Evolutionary conservation across 1,139 yeast species (phyloP).

Genomic region (Taphrina confusa): DNA sequence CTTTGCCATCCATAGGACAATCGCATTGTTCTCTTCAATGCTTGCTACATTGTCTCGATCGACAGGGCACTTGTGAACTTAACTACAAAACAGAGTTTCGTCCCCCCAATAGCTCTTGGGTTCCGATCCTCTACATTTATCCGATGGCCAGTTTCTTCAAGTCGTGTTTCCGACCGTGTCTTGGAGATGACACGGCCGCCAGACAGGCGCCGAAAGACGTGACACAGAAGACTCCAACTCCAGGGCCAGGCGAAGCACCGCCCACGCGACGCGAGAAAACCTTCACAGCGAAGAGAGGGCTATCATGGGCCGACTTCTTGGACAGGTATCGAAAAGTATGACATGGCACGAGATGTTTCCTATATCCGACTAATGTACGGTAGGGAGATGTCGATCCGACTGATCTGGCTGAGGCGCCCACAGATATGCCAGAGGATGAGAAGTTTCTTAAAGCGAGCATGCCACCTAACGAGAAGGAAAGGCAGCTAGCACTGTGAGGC

Average conservation of each 20-base stretch:
- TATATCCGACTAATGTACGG: neutral
- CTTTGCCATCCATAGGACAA: conserved; percentile 1
- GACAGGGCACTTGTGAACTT: neutral
- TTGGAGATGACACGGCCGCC: conserved; percentile 9
- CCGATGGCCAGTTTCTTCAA: conserved; percentile 28
- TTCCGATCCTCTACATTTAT: no score
- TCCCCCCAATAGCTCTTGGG: no score
- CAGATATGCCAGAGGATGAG: conserved; percentile 34
- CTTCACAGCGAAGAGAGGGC: conserved; percentile 13
- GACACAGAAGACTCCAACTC: conserved; percentile 22
- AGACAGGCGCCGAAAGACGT: conserved; percentile 25
- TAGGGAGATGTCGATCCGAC: conserved; percentile 21
- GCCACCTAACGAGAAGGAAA: conserved; percentile 24
- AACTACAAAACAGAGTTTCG: no score
- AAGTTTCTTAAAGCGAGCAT: conserved; percentile 24
- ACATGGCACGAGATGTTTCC: no score
- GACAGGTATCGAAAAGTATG: conserved; percentile 25
- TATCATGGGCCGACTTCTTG: conserved; percentile 26
- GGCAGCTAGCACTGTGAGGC: conserved; percentile 24
- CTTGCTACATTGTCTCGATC: neutral
- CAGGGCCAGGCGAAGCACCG: neutral
- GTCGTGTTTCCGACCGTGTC: conserved; percentile 29
- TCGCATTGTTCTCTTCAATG: conserved; percentile 3
- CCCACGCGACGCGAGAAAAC: neutral
- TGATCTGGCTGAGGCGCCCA: conserved; percentile 13